Conservation (phyloP, 2,329 filamentous ascomycete genomes). For the Stemphylium lycopersici region DNA sequence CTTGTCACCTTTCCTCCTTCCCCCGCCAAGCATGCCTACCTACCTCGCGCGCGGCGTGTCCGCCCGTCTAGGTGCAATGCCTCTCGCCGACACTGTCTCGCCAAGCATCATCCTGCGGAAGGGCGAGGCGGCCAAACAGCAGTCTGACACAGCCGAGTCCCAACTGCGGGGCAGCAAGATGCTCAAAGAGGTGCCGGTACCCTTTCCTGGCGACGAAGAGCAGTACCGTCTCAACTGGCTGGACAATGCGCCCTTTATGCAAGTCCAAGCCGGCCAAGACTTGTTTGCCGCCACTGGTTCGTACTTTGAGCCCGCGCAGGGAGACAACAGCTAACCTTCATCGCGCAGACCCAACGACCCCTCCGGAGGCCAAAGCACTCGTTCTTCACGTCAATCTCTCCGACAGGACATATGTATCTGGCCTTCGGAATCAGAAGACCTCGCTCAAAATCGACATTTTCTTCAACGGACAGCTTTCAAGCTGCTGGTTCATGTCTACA, state of each 20-base stretch:
- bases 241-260: conserved; percentile 40
- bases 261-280: conserved; percentile 27
- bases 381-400: conserved; percentile 40
- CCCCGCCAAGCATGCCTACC: conserved; percentile 34
- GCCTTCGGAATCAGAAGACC: conserved; percentile 27
- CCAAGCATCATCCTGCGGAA: conserved; percentile 29
- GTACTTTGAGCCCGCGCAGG: not conserved
- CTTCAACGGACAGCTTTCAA: conserved; percentile 53
- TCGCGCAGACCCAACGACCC: not conserved
- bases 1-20: not conserved
- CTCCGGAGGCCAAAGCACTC: conserved; percentile 27
- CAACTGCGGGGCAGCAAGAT: conserved; percentile 24
- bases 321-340: not conserved
- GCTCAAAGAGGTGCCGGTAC: conserved; percentile 33
- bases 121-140: conserved; percentile 25
- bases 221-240: conserved; percentile 39
- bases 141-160: conserved; percentile 28
- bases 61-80: conserved; percentile 29
- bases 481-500: conserved; percentile 35
- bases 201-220: conserved; percentile 32
- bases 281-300: not conserved
- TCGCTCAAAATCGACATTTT: conserved; percentile 57
- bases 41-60: conserved; percentile 38
- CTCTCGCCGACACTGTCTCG: conserved; percentile 39
- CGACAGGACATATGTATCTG: conserved; percentile 37